phyloP scores from a whole-genome alignment of 2,329 filamentous ascomycete species.

The Mollisia scopiformis region DNA sequence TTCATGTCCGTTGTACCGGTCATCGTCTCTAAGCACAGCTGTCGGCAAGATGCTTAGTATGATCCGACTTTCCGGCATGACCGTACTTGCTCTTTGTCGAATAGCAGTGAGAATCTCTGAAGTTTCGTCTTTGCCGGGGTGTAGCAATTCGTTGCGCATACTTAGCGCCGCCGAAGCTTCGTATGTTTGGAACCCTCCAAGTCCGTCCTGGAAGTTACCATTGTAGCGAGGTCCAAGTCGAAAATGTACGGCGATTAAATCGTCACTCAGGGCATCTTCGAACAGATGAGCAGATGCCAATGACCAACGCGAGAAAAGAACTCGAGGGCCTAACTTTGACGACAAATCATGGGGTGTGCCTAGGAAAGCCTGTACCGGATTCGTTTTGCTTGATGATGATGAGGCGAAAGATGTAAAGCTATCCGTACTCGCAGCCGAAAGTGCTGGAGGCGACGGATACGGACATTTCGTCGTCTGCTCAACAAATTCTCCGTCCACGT shows the following conservation, averaged over 20 bases:
- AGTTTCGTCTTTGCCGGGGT: slow-evolving; percentile 85
- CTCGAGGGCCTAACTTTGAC: slow-evolving; percentile 70
- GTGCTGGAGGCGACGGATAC: slow-evolving; percentile 78
- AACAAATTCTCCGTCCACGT: slow-evolving; percentile 90
- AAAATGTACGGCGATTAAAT: slow-evolving; percentile 87
- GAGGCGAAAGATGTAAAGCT: slow-evolving; percentile 73
- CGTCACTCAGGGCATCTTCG: slow-evolving; percentile 85
- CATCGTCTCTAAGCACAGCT: slow-evolving; percentile 79
- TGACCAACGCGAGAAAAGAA: slow-evolving; percentile 82
- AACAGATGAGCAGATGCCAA: slow-evolving; percentile 89
- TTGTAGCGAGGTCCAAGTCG: slow-evolving; percentile 89
- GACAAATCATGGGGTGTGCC: slow-evolving; percentile 91
- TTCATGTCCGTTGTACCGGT: slow-evolving; percentile 71
- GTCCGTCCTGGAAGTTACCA: slow-evolving; percentile 94
- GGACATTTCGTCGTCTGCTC: slow-evolving; percentile 88
- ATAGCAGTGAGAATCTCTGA: slow-evolving; percentile 93
- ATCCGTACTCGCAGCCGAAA: slow-evolving; percentile 63
- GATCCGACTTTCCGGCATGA: slow-evolving; percentile 81
- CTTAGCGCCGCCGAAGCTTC: slow-evolving; percentile 89
- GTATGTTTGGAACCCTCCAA: slow-evolving; percentile 96
- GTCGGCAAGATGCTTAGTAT: slow-evolving; percentile 82
- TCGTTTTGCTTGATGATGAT: slow-evolving; percentile 55
- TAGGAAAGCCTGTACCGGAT: slow-evolving; percentile 86
- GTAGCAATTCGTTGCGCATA: slow-evolving; percentile 86
- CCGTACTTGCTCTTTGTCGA: slow-evolving; percentile 77